Percentiles rank a stretch among this genome's conserved stretches.
phyloP scores from a whole-genome alignment of 257 asterid species.

The Fraxinus cuspidata region DNA sequence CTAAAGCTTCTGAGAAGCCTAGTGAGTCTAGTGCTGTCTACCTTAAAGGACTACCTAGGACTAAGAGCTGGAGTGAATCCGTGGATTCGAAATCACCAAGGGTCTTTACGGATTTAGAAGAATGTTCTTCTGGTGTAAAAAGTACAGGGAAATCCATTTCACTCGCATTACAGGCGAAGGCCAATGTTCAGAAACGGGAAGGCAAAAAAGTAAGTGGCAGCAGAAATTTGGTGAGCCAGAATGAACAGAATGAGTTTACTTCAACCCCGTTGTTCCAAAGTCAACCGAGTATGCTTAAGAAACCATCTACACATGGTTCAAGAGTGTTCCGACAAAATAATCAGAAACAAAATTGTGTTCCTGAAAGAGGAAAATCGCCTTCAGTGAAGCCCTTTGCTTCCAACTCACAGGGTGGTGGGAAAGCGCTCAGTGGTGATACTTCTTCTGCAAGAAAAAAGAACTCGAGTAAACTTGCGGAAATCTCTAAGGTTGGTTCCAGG shows the following conservation, averaged over 20 bases:
- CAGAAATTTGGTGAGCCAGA: constrained; percentile 36
- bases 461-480: constrained; percentile 44
- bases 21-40: constrained; percentile 45
- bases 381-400: constrained; percentile 37
- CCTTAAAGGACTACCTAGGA: constrained; percentile 48
- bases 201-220: constrained; percentile 37
- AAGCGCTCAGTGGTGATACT: constrained; percentile 45
- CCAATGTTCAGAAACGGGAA: constrained; percentile 81
- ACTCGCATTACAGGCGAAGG: constrained; percentile 90
- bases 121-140: constrained; percentile 34
- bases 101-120: constrained; percentile 45
- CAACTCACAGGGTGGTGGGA: constrained; percentile 50
- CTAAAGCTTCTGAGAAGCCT: constrained; percentile 50
- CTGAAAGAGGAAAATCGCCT: constrained; percentile 59
- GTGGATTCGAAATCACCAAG: constrained; percentile 39
- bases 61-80: constrained; percentile 52
- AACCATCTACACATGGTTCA: constrained; percentile 37
- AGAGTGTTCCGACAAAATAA: constrained; percentile 73
- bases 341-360: constrained; percentile 76
- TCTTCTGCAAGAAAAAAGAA: constrained; percentile 43
- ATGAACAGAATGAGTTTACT: constrained; percentile 41
- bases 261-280: constrained; percentile 25
- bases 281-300: constrained; percentile 50
- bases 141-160: constrained; percentile 72
- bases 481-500: constrained; percentile 52